Evolutionary conservation across 1,139 yeast species (phyloP), one percentile per base, ranked within the genome.

Genomic region (Diutina catenulata): DNA sequence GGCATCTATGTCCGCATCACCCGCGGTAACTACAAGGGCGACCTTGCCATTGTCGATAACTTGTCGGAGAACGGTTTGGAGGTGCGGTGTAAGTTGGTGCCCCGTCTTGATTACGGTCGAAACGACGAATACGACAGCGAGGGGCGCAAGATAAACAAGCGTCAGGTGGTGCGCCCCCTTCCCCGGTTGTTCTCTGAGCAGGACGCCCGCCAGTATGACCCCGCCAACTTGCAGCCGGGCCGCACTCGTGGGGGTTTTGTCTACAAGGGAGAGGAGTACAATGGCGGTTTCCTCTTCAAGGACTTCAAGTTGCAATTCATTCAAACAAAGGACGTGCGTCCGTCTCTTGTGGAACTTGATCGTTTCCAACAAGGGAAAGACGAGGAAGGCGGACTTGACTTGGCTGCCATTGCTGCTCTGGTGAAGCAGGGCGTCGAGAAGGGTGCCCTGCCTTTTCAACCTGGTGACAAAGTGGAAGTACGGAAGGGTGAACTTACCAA

Each of bases 41-140:
- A 91, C 57, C 68, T 91, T 46, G 98, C 96, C 16, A 74, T 86
- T 41, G 95, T 91, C 41, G 95, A 87, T 50, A 87, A 88, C 52
- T 71, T 93, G 46, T 83, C 94, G 41, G 97, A 91, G 53, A 88
- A 86, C 53, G 97, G 95, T 39, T 70, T 93, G 47, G 97, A 88
- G 55, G 97, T 87, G 19, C 74, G 94, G 52, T 76, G 94, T 51
- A 86, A 86, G 53, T 68, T 93, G 44, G 94, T 91, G 19, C 98
- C 98, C 28, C 75, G 98, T 50, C 63, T 91, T 43, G 97, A 91
- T 56, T 91, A 91, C 56, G 94, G 94, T 45, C 76, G 75, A 52
- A 67, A 76, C 40, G 73, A 68, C 37, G 78, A 74, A 38, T 62
- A 67, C 39, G 76, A 73, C 42, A 74, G 70, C 33, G 70, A 76